Base-by-base conservation (phyloP, 2,329 filamentous ascomycete species). In the Sarocladiaceae sp. region DNA sequence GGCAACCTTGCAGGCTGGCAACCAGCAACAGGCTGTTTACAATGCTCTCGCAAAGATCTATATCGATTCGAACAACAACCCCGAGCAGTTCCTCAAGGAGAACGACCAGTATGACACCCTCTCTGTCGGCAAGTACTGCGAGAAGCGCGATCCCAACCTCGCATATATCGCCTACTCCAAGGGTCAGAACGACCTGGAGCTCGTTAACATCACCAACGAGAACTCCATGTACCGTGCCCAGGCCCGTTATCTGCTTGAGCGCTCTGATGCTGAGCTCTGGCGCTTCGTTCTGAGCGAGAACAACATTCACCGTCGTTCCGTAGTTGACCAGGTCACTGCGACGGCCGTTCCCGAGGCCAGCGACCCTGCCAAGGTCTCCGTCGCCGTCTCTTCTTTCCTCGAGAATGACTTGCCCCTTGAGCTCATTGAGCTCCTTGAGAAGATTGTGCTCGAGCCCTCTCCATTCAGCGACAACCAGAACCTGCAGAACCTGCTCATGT, bases 161-260 rank as follows among this genome's bases (percentile, higher is more conserved):
- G 91, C 88, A 3, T 95, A 86, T 67, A 95, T 97, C 60, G 87
- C 89, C 50, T 98, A 96, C 65, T 79, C 83, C 56, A 98, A 98
- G 74, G 93, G 93, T 16, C 88, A 96, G 67, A 98, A 98, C 53
- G 93, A 98, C 58, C 70, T 98, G 24, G 94, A 98, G 68, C 78
- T 98, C 46, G 91, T 98, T 67, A 93, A 86, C 65, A 91, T 98
- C 59, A 97, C 93, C 59, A 98, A 97, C 57, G 94, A 98, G 68
- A 98, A 98, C 69, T 83, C 88, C n/a, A 98, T 98, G 93, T 98
- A 95, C 77, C 85, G 90, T 57, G 87, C 87, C n/a, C 93, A 98
- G 66, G 91, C 90, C 47, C 85, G 93, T 29, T 98, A 98, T 66
- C 76, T 98, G 19, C 73, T 98, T 43, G 90, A 96, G 58, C 84